Conservation (phyloP, 192 early-diverging fungal species). For the Podila minutissima region DNA sequence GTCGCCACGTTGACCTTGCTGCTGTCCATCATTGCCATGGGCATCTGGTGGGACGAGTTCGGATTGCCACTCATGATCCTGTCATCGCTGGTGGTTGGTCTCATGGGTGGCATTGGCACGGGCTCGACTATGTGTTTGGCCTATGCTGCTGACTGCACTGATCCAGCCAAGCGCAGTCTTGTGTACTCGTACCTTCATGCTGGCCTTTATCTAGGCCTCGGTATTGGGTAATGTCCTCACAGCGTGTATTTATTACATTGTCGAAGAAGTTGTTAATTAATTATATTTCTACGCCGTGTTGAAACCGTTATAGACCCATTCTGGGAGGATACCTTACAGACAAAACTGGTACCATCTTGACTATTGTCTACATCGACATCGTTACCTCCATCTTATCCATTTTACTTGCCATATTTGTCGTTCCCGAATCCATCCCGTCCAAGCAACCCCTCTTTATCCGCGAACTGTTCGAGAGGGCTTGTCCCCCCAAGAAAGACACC, state of each 20-base stretch:
- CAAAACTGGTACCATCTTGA: constrained; percentile 23
- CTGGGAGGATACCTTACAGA: constrained; percentile 17
- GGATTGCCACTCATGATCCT: constrained; percentile 31
- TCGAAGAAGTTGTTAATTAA: background rate
- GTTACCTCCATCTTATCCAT: background rate
- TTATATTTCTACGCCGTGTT: background rate
- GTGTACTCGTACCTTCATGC: constrained; percentile 36
- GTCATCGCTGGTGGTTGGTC: constrained; percentile 20
- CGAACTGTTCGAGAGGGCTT: background rate
- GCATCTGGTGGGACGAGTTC: constrained; percentile 34
- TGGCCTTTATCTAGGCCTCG: constrained; percentile 26
- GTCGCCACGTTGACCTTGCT: constrained; percentile 16
- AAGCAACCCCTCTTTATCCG: constrained; percentile 15
- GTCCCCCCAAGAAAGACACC: background rate
- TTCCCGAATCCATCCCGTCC: constrained; percentile 37
- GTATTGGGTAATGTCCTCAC: constrained; percentile 19
- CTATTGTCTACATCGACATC: constrained; percentile 33
- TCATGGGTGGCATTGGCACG: constrained; percentile 17
- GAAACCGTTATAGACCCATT: constrained; percentile 1
- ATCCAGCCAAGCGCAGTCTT: constrained; percentile 34
- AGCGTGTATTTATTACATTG: background rate
- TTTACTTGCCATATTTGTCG: constrained; percentile 12
- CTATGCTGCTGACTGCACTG: constrained; percentile 45
- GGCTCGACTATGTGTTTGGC: constrained; percentile 31
- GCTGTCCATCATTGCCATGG: constrained; percentile 15